A percentile compares a stretch with the other conserved stretches of the same genome.
Evolutionary conservation across 805 yeast species (phyloP).

Genomic region (Pichia ethanolica): DNA sequence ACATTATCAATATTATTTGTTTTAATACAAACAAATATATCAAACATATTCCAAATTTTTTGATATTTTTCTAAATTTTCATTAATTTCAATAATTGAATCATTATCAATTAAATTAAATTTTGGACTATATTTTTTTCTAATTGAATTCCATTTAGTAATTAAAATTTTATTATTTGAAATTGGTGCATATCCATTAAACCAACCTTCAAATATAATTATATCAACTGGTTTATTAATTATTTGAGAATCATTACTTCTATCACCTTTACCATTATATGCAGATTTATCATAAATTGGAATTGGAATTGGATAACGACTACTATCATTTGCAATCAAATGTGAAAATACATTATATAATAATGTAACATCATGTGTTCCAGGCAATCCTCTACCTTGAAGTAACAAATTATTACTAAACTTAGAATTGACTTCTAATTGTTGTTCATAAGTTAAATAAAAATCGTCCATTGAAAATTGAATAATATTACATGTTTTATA

Average conservation of each 20-base stretch:
- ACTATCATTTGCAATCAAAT: conserved; percentile 21
- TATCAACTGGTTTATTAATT: conserved; percentile 38
- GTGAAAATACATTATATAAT: conserved; percentile 30
- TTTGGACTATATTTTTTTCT: conserved; percentile 12
- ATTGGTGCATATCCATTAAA: conserved; percentile 66
- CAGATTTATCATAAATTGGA: conserved; percentile 78
- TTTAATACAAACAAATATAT: conserved; percentile 52
- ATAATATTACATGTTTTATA: conserved; percentile 35
- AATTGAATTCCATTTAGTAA: conserved; percentile 21
- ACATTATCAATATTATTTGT: conserved; percentile 58
- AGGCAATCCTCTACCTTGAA: conserved; percentile 80
- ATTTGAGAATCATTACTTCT: conserved; percentile 40
- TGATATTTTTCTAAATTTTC: conserved; percentile 42
- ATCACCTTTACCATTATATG: conserved; percentile 71
- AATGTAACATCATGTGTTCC: conserved; percentile 81
- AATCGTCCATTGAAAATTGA: conserved; percentile 76
- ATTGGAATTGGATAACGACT: conserved; percentile 25
- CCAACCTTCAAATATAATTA: conserved; percentile 90
- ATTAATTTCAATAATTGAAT: conserved; percentile 39
- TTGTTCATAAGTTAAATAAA: conserved; percentile 60
- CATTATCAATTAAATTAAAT: conserved; percentile 13
- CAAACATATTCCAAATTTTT: conserved; percentile 48
- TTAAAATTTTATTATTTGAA: conserved; percentile 23
- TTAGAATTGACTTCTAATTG: conserved; percentile 41
- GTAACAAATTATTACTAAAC: conserved; percentile 35